These are phyloP conservation scores for Moricandia moricandioides DNA, from an alignment of 345 rosid genomes.

Conservation along the genomic window DNA sequence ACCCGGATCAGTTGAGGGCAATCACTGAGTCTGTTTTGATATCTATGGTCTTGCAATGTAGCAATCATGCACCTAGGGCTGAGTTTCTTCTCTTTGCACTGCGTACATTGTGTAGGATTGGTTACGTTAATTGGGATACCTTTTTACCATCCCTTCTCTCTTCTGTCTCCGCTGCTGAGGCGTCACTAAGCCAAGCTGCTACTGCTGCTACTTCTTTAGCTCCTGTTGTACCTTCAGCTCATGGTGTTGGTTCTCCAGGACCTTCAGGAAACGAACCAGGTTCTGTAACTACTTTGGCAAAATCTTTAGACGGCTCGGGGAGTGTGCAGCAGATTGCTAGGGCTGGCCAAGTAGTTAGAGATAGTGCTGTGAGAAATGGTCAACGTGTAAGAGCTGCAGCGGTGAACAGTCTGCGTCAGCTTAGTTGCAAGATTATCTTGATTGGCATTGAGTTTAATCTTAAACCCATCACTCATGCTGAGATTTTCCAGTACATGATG, in stretches of 20 bases:
- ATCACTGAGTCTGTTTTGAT: constrained; percentile 81
- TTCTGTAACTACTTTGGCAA: constrained; percentile 47
- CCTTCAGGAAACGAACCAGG: constrained; percentile 65
- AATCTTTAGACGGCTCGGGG: constrained; percentile 1
- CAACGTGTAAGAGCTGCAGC: constrained; percentile 61
- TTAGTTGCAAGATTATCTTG: constrained; percentile 87
- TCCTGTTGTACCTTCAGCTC: constrained; percentile 29
- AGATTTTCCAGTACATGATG: constrained; percentile 74
- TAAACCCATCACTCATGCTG: constrained; percentile 83
- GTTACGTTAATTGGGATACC: constrained; percentile 88
- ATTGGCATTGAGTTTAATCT: constrained; percentile 64
- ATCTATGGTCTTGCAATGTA: constrained; percentile 71
- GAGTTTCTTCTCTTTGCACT: constrained; percentile 91
- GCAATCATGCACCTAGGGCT: constrained; percentile 83
- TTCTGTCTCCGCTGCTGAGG: constrained; percentile 75
- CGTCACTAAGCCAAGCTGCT: constrained; percentile 55
- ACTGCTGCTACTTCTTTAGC: constrained; percentile 49
- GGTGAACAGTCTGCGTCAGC: constrained; percentile 72
- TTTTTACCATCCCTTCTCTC: constrained; percentile 81
- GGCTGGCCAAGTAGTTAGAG: too few species aligned
- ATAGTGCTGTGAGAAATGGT: constrained; percentile 35
- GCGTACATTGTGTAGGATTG: constrained; percentile 63
- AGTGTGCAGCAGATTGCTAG: not conserved
- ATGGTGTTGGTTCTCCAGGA: constrained; percentile 81
- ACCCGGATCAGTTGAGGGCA: constrained; percentile 77